Evolutionary conservation across 768 basidiomycete species (phyloP), one percentile per base, ranked within the genome.

Genomic region (Neoboletus subvelutipes): DNA sequence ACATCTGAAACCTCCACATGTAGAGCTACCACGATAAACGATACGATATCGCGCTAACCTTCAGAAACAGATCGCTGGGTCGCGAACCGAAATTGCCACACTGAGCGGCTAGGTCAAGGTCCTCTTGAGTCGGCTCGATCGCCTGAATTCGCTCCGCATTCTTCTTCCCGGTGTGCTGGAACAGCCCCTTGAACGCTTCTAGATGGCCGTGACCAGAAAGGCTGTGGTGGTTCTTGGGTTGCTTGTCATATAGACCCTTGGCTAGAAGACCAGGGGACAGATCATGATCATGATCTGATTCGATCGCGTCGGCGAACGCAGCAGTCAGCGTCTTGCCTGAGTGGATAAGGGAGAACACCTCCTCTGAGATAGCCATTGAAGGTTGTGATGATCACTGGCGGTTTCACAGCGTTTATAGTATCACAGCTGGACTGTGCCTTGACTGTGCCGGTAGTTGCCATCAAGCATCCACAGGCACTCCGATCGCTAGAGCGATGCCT

Each of bases 61-160:
- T 81, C 48, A 88, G 72, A 64, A 87, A 88, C 29, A 87, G 67
- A 49, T 85, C 80, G 50, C 78, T 80, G 11, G 84, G 84, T 36
- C 79, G 73, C 43, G 71, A 66, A 7, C 81, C 78, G 57, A 86
- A 86, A 48, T 77, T 68, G 11, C 81, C 84, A 46, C 85, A 79
- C 57, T 75, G 67, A 26, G 70, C 78, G 4, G 79, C 80, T 40
- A 67, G 60, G 56, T 83, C 76, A 33, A 84, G 67, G 59, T 82
- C 80, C 55, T 74, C 76, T 43, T 66, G 57, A 18, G 72, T 74
- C 45, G 65, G 73, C 31, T 74, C 52, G 52, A 60, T 57, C 46
- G 54, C 54, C 50, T 55, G 62, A 43, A 69, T 60, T 41, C 58
- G 56, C 34, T 60, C 59, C n/a, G 59, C 51, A 42, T 66, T 49